Conservation (phyloP, 75 land plant genomes). For the Sequoia sempervirens region DNA sequence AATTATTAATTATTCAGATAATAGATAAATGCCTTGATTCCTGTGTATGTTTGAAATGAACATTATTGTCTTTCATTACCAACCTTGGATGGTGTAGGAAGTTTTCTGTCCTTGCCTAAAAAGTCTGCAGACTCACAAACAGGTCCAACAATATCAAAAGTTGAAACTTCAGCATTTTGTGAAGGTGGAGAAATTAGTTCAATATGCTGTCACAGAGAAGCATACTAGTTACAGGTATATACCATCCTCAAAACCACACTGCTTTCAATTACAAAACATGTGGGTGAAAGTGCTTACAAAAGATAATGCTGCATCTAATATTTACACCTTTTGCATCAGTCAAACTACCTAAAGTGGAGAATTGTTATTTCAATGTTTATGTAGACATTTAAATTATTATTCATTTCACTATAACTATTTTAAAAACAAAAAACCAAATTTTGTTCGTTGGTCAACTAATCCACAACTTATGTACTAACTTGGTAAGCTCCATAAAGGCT, state of each 20-base stretch:
- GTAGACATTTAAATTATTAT: neutral
- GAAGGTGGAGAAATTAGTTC: conserved; percentile 82
- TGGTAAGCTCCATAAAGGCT: conserved; percentile 97
- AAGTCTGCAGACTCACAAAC: conserved; percentile 99
- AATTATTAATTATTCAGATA: neutral
- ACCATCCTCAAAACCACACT: neutral
- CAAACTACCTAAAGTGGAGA: neutral
- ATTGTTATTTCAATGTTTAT: neutral
- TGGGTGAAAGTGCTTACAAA: neutral
- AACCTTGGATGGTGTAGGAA: conserved; percentile 74
- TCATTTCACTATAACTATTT: neutral
- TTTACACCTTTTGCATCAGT: neutral
- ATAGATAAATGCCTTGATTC: neutral
- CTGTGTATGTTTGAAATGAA: neutral
- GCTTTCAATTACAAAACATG: neutral
- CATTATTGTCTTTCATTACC: conserved; percentile 11
- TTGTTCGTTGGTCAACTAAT: too few species aligned
- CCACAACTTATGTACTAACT: conserved; percentile 25
- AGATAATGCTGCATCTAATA: neutral
- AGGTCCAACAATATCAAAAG: conserved; percentile 95
- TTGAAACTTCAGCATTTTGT: conserved; percentile 49
- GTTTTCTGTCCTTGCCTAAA: conserved; percentile 86
- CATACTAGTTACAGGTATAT: neutral
- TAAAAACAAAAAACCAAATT: neutral
- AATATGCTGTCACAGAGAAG: conserved; percentile 65